These are phyloP conservation scores for Toxicodendron radicans DNA, from an alignment of 345 rosid genomes.

Conservation along the genomic window DNA sequence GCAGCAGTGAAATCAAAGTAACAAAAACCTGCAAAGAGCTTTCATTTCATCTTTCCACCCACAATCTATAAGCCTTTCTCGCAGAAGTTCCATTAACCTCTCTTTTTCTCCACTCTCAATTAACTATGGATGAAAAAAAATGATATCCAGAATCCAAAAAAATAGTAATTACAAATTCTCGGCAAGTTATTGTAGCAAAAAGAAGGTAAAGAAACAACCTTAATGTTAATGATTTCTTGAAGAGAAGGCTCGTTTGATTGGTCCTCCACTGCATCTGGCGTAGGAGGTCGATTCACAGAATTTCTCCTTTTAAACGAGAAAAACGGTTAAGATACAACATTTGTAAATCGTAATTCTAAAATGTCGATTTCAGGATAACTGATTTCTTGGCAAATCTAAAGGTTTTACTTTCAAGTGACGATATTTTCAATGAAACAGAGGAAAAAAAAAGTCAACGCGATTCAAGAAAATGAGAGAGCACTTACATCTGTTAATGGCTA, in stretches of 20 bases:
- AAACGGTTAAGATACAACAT: not conserved
- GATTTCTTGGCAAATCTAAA: not conserved
- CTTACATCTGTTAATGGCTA: constrained; percentile 7
- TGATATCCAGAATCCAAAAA: not conserved
- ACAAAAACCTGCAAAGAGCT: constrained; percentile 70
- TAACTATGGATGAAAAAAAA: constrained; percentile 33
- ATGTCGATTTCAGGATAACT: not conserved
- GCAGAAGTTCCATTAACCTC: constrained; percentile 64
- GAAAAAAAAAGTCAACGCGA: not conserved
- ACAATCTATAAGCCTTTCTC: constrained; percentile 71
- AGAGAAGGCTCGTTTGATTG: constrained; percentile 51
- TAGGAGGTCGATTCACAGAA: constrained; percentile 64
- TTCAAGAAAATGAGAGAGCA: not conserved
- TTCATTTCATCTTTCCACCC: constrained; percentile 89
- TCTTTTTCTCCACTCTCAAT: constrained; percentile 79
- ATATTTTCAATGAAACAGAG: not conserved
- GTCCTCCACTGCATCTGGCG: constrained; percentile 49
- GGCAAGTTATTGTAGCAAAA: not conserved
- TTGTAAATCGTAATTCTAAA: not conserved
- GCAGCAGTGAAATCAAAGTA: not conserved
- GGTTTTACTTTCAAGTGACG: not conserved
- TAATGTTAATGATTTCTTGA: constrained; percentile 58
- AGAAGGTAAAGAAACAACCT: constrained; percentile 36
- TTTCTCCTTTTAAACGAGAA: constrained; percentile 42
- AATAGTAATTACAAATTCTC: not conserved